Conservation (phyloP, 148 eudicot species). For the Polygonum aviculare region DNA sequence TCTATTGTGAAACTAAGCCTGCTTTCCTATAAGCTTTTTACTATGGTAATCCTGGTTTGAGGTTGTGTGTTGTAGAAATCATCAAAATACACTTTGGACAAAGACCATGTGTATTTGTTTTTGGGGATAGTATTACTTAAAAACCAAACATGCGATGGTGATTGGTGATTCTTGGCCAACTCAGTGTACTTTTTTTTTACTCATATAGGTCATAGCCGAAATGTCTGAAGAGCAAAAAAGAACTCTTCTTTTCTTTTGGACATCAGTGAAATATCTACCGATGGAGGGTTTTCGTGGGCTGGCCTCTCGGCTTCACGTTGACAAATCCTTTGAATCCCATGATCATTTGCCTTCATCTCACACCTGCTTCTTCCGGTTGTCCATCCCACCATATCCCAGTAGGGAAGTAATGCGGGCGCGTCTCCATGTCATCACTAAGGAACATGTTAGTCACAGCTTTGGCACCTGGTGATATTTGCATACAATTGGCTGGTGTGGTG, state of each 20-base stretch:
- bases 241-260: constrained; percentile 91
- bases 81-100: neutral
- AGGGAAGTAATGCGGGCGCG: constrained; percentile 47
- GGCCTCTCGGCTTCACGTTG: constrained; percentile 54
- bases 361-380: constrained; percentile 78
- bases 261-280: constrained; percentile 74
- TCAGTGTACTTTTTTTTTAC: neutral
- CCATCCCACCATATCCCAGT: constrained; percentile 58
- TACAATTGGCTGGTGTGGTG: neutral
- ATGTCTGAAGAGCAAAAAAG: constrained; percentile 61
- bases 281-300: constrained; percentile 80
- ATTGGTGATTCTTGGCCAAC: neutral
- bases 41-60: neutral
- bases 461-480: constrained; percentile 50
- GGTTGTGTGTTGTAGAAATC: neutral
- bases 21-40: neutral
- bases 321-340: constrained; percentile 36
- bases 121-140: neutral
- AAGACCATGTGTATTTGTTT: neutral
- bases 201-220: constrained; percentile 44
- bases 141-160: neutral
- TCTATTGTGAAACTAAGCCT: neutral
- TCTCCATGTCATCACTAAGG: constrained; percentile 53
- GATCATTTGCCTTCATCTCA: constrained; percentile 75
- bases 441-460: constrained; percentile 90